Conservation (phyloP, 2,329 filamentous ascomycete genomes). For the Fusarium brachygibbosum region DNA sequence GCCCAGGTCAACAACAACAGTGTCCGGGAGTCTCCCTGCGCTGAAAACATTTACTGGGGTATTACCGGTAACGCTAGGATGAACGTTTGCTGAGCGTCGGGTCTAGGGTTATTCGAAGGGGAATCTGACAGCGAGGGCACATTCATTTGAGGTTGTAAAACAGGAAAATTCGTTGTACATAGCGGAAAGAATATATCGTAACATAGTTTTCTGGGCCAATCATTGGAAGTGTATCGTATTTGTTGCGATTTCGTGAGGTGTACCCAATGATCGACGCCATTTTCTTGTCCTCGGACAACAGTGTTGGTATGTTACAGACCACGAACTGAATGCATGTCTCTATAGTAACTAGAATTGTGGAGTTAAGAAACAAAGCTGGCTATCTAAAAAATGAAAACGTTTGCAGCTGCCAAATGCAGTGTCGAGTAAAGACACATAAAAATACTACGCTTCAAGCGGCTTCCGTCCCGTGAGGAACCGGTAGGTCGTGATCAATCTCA, state of each 20-base stretch:
- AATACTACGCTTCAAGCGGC: not conserved
- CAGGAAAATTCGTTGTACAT: no score
- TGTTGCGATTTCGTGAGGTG: not conserved
- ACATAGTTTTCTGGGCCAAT: not conserved
- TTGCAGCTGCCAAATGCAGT: not conserved
- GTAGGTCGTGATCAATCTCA: conserved; percentile 43
- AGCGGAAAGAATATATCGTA: no score
- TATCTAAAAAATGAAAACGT: not conserved
- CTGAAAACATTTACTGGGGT: conserved; percentile 64
- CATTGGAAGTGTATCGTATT: not conserved
- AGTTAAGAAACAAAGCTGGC: not conserved
- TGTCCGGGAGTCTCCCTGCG: conserved; percentile 68
- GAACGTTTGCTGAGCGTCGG: conserved; percentile 54
- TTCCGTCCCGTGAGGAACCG: conserved; percentile 41
- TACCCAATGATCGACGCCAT: no score
- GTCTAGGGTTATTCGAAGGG: not conserved
- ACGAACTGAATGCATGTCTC: not conserved
- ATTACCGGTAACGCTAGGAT: conserved; percentile 61
- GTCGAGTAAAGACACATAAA: not conserved
- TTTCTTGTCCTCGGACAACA: not conserved
- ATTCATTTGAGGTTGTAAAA: not conserved
- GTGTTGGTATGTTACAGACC: not conserved
- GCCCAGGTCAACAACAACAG: conserved; percentile 63
- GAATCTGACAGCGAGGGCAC: not conserved
- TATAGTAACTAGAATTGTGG: not conserved